A percentile compares a stretch with the other conserved stretches of the same genome.
phyloP scores from a whole-genome alignment of 225 moss, liverwort and hornwort species.

The Ulota crispa region DNA sequence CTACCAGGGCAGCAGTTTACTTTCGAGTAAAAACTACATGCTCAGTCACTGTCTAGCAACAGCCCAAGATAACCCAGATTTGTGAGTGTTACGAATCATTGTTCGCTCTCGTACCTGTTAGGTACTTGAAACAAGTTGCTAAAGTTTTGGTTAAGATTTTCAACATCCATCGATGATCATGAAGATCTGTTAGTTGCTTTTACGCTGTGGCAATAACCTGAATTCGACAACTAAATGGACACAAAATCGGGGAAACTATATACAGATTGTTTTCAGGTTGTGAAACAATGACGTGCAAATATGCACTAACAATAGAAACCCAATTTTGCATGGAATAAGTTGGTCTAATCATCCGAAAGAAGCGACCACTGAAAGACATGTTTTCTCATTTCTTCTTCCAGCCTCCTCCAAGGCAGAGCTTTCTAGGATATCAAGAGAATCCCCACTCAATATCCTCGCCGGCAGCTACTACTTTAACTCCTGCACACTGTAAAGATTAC shows the following conservation, averaged over 20 bases:
- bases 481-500: background rate
- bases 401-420: background rate
- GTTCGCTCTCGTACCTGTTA: accelerated
- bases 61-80: too few species aligned
- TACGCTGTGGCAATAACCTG: too few species aligned
- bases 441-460: background rate
- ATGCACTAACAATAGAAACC: background rate
- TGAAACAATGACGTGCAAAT: too few species aligned
- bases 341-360: accelerated
- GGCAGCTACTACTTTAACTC: background rate
- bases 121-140: too few species aligned
- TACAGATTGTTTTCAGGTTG: background rate
- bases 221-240: background rate
- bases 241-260: too few species aligned
- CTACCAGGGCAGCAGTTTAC: background rate
- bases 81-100: background rate
- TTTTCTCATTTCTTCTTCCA: background rate
- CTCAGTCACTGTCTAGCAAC: background rate
- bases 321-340: accelerated
- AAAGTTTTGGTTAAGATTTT: too few species aligned
- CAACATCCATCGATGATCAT: too few species aligned
- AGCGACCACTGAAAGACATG: background rate
- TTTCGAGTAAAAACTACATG: too few species aligned
- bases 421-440: background rate
- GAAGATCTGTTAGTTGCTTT: too few species aligned